Conservation (phyloP, 139 green algal species). For the Chlamydomonas sp. region DNA sequence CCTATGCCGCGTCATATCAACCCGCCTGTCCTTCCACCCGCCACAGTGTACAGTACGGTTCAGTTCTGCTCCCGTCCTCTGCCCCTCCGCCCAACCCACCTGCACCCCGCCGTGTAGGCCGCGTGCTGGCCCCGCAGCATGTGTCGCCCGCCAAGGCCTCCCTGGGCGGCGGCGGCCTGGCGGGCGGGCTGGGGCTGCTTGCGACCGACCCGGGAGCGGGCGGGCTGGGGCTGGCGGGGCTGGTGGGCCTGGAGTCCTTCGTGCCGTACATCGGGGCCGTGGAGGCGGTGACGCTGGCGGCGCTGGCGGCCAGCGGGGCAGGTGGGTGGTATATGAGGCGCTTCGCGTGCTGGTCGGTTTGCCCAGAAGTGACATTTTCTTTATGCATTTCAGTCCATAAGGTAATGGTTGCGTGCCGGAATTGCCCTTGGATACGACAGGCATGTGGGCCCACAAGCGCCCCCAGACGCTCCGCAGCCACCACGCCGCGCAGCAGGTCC, state of each 20-base stretch:
- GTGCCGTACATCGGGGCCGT: conserved; percentile 39
- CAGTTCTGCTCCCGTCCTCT: too few relatives aligned
- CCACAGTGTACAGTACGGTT: too few relatives aligned
- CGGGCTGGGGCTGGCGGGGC: conserved; percentile 1
- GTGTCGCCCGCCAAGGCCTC: conserved; percentile 54
- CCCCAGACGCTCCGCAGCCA: conserved; percentile 12
- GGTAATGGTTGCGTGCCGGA: not conserved
- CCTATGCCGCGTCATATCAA: not conserved
- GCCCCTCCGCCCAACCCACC: too few relatives aligned
- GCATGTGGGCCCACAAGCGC: conserved; percentile 42
- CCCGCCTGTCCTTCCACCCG: not conserved
- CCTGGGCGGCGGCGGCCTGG: not conserved
- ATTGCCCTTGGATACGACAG: not conserved
- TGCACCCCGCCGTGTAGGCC: not conserved
- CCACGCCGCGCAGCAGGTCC: conserved; percentile 9
- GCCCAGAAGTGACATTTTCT: not conserved
- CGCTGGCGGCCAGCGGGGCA: conserved; percentile 44
- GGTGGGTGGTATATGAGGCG: not conserved
- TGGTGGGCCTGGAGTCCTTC: conserved; percentile 19
- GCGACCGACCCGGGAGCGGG: not conserved
- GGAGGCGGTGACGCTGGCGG: conserved; percentile 44
- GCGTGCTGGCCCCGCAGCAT: conserved; percentile 49
- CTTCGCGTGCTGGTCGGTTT: not conserved
- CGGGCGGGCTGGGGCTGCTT: conserved; percentile 37
- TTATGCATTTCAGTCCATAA: not conserved